Evolutionary conservation across 2,329 filamentous ascomycete genomes (phyloP), one percentile per base, ranked within the genome.

Genomic region (Diaporthe ampelina): DNA sequence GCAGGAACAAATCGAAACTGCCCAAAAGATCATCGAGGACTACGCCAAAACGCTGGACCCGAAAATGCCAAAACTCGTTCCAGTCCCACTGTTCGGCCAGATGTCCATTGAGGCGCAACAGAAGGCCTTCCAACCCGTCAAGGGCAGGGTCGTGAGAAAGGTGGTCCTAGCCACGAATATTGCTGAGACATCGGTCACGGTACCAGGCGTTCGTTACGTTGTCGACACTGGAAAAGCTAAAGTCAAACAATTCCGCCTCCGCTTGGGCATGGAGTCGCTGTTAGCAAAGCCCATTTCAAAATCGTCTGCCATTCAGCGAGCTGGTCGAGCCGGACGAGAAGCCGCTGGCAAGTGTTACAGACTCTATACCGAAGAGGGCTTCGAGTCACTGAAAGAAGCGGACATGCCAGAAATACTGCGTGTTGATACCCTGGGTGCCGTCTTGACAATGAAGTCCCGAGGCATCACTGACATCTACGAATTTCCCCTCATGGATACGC

Each of bases 121-220:
- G 77, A 90, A 91, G 29, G 95, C 97, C 13, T 98, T 99, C 81
- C 87, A 92, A 72, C 93, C 94, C 0, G 89, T 94, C 29, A 91
- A 91, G 72, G 90, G 91, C 3, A 88, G 88, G n/a, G 89, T 88
- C 73, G 97, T 94, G 0, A 90, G 97, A 57, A 98, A 98, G 81
- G 89, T 98, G 17, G 95, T 99, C 0, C 86, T 99, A 0, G 93
- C 95, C 0, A 99, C 97, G 19, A 99, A 99, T 80, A 98, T 99
- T 79, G 97, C 97, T n/a, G 97, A 99, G 82, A 98, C 97, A 0
- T 98, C 97, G 1, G 94, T 99, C 74, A 99, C 97, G 0, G 95
- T 99, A 0, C 94, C 96, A 0, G 97, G 97, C 2, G 95, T 99
- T 9, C 91, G 94, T 6, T 97, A 94, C 78, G 96, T 99, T 13